These are phyloP conservation scores for Trichopus zeylanicus DNA, from an alignment of 116 monocot genomes.

Conservation along the genomic window DNA sequence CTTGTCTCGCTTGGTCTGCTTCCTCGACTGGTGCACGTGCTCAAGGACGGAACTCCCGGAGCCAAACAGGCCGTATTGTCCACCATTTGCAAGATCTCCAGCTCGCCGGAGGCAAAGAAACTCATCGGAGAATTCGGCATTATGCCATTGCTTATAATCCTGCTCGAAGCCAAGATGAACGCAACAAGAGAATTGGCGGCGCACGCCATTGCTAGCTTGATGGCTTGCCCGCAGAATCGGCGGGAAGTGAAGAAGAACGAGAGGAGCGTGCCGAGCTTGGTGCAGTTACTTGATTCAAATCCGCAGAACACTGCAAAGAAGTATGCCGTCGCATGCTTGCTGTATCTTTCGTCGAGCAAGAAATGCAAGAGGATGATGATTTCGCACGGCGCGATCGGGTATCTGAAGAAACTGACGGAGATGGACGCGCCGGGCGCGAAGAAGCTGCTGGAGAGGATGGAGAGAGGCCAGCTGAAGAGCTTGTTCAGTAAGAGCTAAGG, in stretches of 20 bases:
- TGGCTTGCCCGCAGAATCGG: conserved; percentile 17
- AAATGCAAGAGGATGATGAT: conserved; percentile 34
- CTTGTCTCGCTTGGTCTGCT: conserved; percentile 14
- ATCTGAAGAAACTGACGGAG: conserved; percentile 40
- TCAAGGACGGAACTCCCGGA: conserved; percentile 25
- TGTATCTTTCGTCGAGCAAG: conserved; percentile 27
- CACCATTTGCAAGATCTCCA: conserved; percentile 17
- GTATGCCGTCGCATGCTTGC: conserved; percentile 35
- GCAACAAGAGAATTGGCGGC: conserved; percentile 16
- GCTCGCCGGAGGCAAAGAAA: conserved; percentile 16
- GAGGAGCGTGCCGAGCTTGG: conserved; percentile 39
- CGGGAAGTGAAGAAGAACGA: conserved; percentile 35
- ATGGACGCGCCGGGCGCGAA: conserved; percentile 37
- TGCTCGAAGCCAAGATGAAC: conserved; percentile 16
- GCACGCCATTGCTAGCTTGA: conserved; percentile 24
- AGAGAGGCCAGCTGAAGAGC: conserved; percentile 23
- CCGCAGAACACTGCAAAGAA: conserved; percentile 35
- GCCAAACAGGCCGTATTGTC: conserved; percentile 26
- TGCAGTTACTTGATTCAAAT: conserved; percentile 35
- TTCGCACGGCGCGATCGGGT: conserved; percentile 32
- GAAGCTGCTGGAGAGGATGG: conserved; percentile 32
- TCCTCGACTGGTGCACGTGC: conserved; percentile 14
- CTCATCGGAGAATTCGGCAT: conserved; percentile 18
- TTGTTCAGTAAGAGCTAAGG: conserved; percentile 6
- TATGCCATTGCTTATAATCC: conserved; percentile 10